Evolutionary conservation across 2,329 filamentous ascomycete genomes (phyloP).

Genomic region (Atkinsonella hypoxylon): DNA sequence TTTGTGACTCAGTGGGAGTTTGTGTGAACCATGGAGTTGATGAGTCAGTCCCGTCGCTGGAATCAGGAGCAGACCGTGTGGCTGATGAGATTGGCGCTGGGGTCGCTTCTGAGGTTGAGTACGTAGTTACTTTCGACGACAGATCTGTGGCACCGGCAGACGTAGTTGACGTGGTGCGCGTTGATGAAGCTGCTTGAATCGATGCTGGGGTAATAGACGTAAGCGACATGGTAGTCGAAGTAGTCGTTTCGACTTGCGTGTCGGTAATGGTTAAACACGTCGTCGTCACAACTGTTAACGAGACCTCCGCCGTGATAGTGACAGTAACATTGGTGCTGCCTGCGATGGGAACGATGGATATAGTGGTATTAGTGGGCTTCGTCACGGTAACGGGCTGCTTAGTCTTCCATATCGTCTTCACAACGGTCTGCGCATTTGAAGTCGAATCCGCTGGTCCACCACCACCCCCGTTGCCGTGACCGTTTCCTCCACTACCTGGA

Average conservation of each 20-base stretch:
- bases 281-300: too few species aligned
- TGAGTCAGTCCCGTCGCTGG: slow-evolving; percentile 1
- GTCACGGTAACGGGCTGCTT: slow-evolving; percentile 14
- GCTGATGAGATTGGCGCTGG: neutral
- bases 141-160: neutral
- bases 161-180: neutral
- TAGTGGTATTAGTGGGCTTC: too few species aligned
- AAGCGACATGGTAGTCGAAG: neutral
- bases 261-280: neutral
- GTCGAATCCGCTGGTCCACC: slow-evolving; percentile 7
- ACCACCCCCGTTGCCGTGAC: slow-evolving; percentile 3
- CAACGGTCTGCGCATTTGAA: slow-evolving; percentile 13
- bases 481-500: slow-evolving; percentile 7
- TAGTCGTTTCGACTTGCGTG: neutral
- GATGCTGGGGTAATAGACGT: neutral
- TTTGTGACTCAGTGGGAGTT: neutral
- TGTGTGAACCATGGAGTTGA: slow-evolving; percentile 1
- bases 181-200: neutral
- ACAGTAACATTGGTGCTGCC: too few species aligned
- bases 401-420: slow-evolving; percentile 18
- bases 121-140: neutral
- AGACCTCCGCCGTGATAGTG: too few species aligned
- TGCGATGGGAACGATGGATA: too few species aligned
- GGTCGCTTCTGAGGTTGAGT: neutral
- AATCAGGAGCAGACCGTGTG: slow-evolving; percentile 2